Evolutionary conservation across 2,329 filamentous ascomycete genomes (phyloP).

Genomic region (Colletotrichum sp.): DNA sequence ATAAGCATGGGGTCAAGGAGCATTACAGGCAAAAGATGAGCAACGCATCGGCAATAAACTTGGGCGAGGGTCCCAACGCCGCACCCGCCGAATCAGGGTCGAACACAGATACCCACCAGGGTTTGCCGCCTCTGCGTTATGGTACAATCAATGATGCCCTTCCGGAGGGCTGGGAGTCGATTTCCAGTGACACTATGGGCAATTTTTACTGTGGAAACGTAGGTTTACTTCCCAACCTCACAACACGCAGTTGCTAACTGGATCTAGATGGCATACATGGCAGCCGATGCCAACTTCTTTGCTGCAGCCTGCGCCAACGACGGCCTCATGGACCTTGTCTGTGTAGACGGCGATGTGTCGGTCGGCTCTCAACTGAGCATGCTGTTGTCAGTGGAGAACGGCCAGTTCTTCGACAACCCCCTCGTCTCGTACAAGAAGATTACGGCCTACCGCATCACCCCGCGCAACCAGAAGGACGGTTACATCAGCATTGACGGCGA

Average conservation of each 20-base stretch:
- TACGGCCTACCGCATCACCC: conserved; percentile 84
- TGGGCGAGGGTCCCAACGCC: conserved; percentile 25
- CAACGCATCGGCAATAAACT: conserved; percentile 31
- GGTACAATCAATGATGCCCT: conserved; percentile 81
- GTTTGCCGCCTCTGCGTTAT: conserved; percentile 76
- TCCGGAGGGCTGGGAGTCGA: conserved; percentile 77
- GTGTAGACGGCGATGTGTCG: conserved; percentile 77
- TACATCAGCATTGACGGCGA: conserved; percentile 97
- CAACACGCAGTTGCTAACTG: conserved; percentile 10
- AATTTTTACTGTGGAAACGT: conserved; percentile 95
- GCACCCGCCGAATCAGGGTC: conserved; percentile 11
- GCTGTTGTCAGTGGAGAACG: conserved; percentile 73
- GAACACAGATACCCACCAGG: conserved; percentile 39
- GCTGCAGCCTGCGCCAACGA: conserved; percentile 81
- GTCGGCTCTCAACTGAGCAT: conserved; percentile 71
- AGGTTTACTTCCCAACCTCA: conserved; percentile 31
- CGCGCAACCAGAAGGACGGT: conserved; percentile 72
- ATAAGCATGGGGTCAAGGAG: conserved; percentile 75
- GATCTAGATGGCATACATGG: conserved; percentile 84
- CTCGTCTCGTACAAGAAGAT: conserved; percentile 85
- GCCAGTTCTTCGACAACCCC: conserved; percentile 79
- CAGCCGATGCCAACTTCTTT: conserved; percentile 87
- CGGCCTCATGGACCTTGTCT: conserved; percentile 84
- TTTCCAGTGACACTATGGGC: conserved; percentile 78
- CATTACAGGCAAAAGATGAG: conserved; percentile 66